Conservation (phyloP, 148 eudicot genomes). For the Linanthus parryae region DNA sequence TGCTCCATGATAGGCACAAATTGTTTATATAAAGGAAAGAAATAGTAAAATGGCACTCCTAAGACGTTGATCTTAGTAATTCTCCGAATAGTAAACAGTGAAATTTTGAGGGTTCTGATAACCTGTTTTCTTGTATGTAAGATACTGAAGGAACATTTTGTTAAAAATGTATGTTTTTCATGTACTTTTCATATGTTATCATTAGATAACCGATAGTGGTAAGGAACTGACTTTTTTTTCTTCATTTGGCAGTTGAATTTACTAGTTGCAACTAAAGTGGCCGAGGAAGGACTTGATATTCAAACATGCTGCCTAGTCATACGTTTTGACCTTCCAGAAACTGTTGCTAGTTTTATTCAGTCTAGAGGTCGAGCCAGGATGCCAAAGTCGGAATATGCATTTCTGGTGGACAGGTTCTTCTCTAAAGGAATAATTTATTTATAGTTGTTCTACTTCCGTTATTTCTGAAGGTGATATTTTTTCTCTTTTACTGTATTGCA, state of each 20-base stretch:
- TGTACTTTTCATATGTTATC: constrained; percentile 1
- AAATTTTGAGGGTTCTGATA: no score
- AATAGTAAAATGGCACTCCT: no score
- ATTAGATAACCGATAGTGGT: not conserved
- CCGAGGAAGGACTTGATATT: constrained; percentile 98
- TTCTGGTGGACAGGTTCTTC: constrained; percentile 81
- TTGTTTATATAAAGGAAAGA: no score
- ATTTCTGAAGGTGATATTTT: not conserved
- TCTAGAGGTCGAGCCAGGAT: constrained; percentile 98
- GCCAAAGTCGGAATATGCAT: constrained; percentile 90
- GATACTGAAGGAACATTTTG: no score
- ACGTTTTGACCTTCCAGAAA: constrained; percentile 97
- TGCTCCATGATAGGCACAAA: no score
- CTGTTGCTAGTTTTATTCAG: constrained; percentile 91
- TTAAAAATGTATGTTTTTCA: not conserved
- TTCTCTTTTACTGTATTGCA: constrained; percentile 25
- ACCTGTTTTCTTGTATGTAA: no score
- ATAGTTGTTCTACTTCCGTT: not conserved
- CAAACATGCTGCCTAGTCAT: constrained; percentile 98
- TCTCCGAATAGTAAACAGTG: no score
- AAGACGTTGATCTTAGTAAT: no score
- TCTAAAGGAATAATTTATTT: constrained; percentile 5
- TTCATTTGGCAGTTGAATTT: constrained; percentile 73
- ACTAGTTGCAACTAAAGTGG: constrained; percentile 94
- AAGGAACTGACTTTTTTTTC: constrained; percentile 1